Percentiles rank a stretch among this genome's conserved stretches.
Evolutionary conservation across 305 asterid species (phyloP).

Genomic region (Nicotiana rustica): DNA sequence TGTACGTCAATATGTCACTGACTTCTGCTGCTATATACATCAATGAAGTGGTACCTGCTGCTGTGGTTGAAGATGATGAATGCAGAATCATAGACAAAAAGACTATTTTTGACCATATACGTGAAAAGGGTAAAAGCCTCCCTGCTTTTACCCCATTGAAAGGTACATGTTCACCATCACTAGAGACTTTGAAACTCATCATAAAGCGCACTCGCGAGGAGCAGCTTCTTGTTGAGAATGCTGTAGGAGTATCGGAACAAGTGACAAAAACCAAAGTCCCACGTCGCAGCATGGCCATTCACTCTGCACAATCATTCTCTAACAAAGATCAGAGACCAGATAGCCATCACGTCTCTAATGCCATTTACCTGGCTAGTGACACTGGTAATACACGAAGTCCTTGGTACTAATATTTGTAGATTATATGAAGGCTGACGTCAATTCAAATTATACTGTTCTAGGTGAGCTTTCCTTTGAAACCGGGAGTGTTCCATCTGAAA

Average conservation of each 20-base stretch:
- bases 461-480: conserved; percentile 39
- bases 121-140: conserved; percentile 75
- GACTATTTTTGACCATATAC: conserved; percentile 86
- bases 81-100: conserved; percentile 76
- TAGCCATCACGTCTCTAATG: conserved; percentile 39
- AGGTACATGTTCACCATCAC: conserved; percentile 63
- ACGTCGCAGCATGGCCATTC: conserved; percentile 40
- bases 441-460: conserved; percentile 28
- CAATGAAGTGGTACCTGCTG: conserved; percentile 54
- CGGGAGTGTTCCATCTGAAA: conserved; percentile 42
- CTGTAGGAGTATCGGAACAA: conserved; percentile 52
- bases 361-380: conserved; percentile 40
- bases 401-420: conserved; percentile 13
- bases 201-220: conserved; percentile 84
- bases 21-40: conserved; percentile 37
- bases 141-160: conserved; percentile 63
- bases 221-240: conserved; percentile 60
- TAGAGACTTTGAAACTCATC: conserved; percentile 71
- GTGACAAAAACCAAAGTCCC: conserved; percentile 44
- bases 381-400: conserved; percentile 50
- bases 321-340: conserved; percentile 39
- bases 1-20: conserved; percentile 36
- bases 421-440: conserved; percentile 21
- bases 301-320: conserved; percentile 40
- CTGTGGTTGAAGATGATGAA: conserved; percentile 67